Evolutionary conservation across 441 rosid genomes (phyloP).

Genomic region (Rhodomyrtus psidioides): DNA sequence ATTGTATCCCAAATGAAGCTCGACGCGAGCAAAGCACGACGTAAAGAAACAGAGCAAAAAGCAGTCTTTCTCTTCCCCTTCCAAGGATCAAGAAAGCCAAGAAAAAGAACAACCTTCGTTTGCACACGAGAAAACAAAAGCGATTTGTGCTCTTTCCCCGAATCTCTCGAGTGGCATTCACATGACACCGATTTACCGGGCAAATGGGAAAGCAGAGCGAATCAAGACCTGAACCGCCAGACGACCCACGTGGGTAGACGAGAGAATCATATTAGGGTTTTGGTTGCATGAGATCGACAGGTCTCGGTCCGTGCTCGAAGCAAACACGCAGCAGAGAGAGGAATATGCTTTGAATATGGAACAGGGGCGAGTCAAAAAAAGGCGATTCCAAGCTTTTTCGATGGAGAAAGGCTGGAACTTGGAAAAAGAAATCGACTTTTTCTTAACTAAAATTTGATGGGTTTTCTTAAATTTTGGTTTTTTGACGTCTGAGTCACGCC

Average conservation of each 20-base stretch:
- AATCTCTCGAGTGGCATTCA: background rate
- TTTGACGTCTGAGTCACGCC: background rate
- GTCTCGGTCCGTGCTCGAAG: background rate
- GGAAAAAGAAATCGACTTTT: background rate
- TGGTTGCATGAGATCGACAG: background rate
- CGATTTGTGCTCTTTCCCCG: background rate
- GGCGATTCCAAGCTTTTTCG: background rate
- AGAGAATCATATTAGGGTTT: background rate
- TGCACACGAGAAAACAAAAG: too few species aligned
- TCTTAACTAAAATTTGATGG: background rate
- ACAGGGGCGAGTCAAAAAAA: background rate
- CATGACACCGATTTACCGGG: background rate
- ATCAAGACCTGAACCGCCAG: background rate
- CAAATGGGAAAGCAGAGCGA: background rate
- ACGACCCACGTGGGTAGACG: background rate
- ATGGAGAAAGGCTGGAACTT: slow-evolving; percentile 6
- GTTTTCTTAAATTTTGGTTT: too few species aligned
- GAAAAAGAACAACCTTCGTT: background rate
- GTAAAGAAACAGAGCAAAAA: background rate
- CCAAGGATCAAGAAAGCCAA: background rate
- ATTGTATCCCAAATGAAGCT: background rate
- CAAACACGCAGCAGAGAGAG: background rate
- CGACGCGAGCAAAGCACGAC: background rate
- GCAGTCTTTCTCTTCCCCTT: background rate
- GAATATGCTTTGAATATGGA: slow-evolving; percentile 28